Base-by-base conservation (phyloP, 1,284 basidiomycete genomes). In the Trametes polyzona region DNA sequence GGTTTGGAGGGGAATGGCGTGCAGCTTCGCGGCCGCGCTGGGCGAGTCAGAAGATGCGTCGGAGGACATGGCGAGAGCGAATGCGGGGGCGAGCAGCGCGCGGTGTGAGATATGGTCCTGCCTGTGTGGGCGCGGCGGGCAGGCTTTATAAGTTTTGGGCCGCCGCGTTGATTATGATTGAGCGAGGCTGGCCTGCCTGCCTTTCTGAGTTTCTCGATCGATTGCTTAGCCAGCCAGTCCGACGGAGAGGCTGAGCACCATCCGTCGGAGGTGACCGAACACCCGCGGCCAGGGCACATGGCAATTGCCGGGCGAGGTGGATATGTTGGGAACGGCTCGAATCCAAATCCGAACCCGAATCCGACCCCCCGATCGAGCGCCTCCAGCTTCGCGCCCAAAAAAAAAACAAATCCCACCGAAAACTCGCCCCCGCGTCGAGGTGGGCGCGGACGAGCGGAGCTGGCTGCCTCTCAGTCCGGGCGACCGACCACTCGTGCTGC, bases 1-100 rank as follows among this genome's bases (percentile, higher is more conserved):
- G 26, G 73, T 69, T 17, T 73, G 64, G 44, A 79, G 69, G 53
- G 83, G 71, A 47, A 83, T 59, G 52, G 61, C 46, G 24, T 66
- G 46, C 43, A 70, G 66, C 17, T 64, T 58, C 48, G 52, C 35
- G 43, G 44, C 26, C 26, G 58, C 46, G 21, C 41, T 36, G 23
- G 48, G 32, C 32, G 56, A 32, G 27, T 47, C 35, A 47, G 44
- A 42, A 32, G 52, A 29, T 33, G 55, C 30, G 33, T 48, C 42
- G 52, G 44, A 44, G 37, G 55, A 36, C 37, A 60, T 42, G 24
- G 55, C 17, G 44, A 57, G 63, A 51, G 59, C 47, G 8, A 36
- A 42, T 44, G 52, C 43, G 52, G 21, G 24, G 3, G 43, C 24
- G 44, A 47, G 24, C 43, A 23, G 21, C 16, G 29, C 36, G 32